Evolutionary conservation across 169 alveolate genomes (phyloP).

Genomic region (Theileria luwenshuni): DNA sequence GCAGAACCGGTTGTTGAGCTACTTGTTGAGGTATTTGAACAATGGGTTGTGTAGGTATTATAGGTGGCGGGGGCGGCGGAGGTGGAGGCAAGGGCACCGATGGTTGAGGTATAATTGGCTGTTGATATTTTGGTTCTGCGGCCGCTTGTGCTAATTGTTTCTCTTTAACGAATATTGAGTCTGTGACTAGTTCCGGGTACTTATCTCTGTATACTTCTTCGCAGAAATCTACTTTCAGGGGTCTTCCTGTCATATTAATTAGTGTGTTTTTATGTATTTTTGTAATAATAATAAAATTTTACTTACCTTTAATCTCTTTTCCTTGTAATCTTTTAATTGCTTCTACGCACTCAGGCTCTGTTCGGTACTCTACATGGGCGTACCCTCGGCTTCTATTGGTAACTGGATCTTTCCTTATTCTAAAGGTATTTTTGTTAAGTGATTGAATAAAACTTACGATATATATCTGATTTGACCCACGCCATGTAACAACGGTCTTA

Average conservation of each 20-base stretch:
- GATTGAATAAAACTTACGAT: constrained; percentile 30
- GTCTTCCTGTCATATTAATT: constrained; percentile 26
- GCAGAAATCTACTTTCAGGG: constrained; percentile 58
- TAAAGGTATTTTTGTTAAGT: background rate
- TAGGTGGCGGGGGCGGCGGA: constrained; percentile 16
- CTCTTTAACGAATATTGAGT: constrained; percentile 6
- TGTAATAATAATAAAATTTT: background rate
- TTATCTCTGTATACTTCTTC: constrained; percentile 45
- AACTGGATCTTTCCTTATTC: constrained; percentile 53
- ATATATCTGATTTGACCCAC: constrained; percentile 58
- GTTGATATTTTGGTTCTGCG: constrained; percentile 9
- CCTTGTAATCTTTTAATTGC: constrained; percentile 62
- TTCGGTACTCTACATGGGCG: constrained; percentile 64
- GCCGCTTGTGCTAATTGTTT: constrained; percentile 19
- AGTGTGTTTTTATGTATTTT: background rate
- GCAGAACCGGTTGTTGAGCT: constrained; percentile 8
- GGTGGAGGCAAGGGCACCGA: too few relatives aligned
- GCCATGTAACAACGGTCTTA: constrained; percentile 49
- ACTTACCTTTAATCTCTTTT: constrained; percentile 49
- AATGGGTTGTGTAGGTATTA: constrained; percentile 11
- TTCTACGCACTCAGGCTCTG: constrained; percentile 62
- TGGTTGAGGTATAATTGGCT: constrained; percentile 19
- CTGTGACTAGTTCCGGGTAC: constrained; percentile 49
- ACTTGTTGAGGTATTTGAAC: background rate
- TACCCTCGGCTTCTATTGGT: constrained; percentile 68